Evolutionary conservation across 2,329 filamentous ascomycete genomes (phyloP), one percentile per base, ranked within the genome.

Genomic region (Nemania sp.): DNA sequence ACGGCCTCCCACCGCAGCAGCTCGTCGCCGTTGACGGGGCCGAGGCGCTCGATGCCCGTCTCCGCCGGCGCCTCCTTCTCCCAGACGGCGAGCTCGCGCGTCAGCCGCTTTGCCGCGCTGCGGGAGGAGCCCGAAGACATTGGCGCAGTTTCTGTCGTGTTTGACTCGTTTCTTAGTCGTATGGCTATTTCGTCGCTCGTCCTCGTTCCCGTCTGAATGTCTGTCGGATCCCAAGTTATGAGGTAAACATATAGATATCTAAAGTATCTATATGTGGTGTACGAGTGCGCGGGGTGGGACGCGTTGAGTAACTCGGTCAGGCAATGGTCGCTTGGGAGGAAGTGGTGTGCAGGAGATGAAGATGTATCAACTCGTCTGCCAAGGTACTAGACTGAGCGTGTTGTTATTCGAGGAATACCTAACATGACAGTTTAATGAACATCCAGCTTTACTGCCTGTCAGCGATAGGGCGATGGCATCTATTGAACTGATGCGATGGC

Each of bases 1-100:
- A 88, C 83, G 29, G 84, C 80, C 73, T 86, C 80, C 83, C 86
- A 87, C 50, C 73, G 73, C 63, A 87, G 75, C 56, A 88, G 73
- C 69, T 85, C 79, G n/a, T 79, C 79, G 62, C 85, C 83, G 64
- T 71, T 72, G 39, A 79, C 76, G 20, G 85, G 83, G 0, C 83
- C 83, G 4, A 88, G 81, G 12, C 85, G 79, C 76, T 87, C 83
- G 66, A 88, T 83, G 46, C 84, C 84, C 65, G 72, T 72, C 68
- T 85, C 83, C 42, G 77, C 73, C 47, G 73, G 72, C 63, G 77
- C 72, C 69, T 86, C 84, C 62, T 72, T 74, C 65, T 77, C 76
- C 82, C 80, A 86, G 37, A 74, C 76, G 34, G 81, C 79, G 54
- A 88, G 76, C 73, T 88, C 86, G 69, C 82, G 83, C 63, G 87